Evolutionary conservation across 202 grass and related monocot species (phyloP).

Genomic region (Schoenoplectus triqueter): DNA sequence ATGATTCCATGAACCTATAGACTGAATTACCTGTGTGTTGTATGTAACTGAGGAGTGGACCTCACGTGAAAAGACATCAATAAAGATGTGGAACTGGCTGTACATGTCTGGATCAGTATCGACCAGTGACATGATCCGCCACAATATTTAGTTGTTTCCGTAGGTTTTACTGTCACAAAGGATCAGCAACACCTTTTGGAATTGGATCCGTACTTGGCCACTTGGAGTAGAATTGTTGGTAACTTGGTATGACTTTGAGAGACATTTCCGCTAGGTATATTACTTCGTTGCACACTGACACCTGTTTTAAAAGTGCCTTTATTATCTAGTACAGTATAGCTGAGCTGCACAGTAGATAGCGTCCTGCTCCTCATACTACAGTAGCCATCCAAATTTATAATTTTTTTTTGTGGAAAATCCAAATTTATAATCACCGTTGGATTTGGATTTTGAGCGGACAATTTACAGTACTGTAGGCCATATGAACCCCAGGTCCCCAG

Average conservation of each 20-base stretch:
- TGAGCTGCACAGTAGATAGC: not conserved
- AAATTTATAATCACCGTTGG: too few species aligned
- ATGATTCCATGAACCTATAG: not conserved
- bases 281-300: not conserved
- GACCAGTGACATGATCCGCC: not conserved
- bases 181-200: not conserved
- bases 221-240: not conserved
- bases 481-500: too few species aligned
- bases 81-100: too few species aligned
- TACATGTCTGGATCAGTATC: not conserved
- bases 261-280: not conserved
- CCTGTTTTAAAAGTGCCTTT: not conserved
- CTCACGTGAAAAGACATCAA: not conserved
- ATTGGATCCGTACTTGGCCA: not conserved
- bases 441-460: too few species aligned
- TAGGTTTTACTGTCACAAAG: not conserved
- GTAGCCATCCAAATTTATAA: too few species aligned
- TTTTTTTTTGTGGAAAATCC: too few species aligned
- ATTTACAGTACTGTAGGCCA: too few species aligned
- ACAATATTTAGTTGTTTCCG: not conserved
- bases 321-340: not conserved
- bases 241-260: not conserved
- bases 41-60: not conserved
- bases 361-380: too few species aligned
- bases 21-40: not conserved